phyloP scores from a whole-genome alignment of 345 rosid species.

The Gossypium arboreum region DNA sequence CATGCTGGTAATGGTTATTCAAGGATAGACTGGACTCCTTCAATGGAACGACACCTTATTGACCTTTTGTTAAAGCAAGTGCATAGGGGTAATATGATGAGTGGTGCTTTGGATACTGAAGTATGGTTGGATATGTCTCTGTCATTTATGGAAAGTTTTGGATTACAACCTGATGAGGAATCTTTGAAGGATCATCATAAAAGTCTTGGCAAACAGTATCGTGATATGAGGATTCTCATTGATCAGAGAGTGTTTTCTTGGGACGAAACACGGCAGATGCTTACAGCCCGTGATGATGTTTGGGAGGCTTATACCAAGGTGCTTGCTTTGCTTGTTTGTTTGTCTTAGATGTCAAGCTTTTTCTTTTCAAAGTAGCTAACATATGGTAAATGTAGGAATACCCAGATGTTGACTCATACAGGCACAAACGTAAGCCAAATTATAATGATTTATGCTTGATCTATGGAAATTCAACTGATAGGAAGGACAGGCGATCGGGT shows the following conservation, averaged over 20 bases:
- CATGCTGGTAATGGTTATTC: constrained; percentile 25
- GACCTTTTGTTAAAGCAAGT: constrained; percentile 45
- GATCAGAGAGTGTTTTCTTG: constrained; percentile 36
- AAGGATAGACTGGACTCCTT: constrained; percentile 36
- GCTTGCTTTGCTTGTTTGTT: constrained; percentile 15
- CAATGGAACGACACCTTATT: constrained; percentile 48
- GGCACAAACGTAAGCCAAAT: constrained; percentile 23
- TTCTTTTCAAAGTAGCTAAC: constrained; percentile 19
- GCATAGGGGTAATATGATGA: constrained; percentile 27
- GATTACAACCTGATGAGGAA: constrained; percentile 32
- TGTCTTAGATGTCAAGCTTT: neutral
- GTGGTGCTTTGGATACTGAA: constrained; percentile 24
- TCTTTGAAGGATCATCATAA: constrained; percentile 28
- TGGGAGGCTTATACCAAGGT: constrained; percentile 44
- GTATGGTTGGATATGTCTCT: constrained; percentile 43
- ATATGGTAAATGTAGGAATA: constrained; percentile 35
- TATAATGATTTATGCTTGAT: constrained; percentile 44
- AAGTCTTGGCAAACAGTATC: constrained; percentile 32
- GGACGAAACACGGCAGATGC: constrained; percentile 37
- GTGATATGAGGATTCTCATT: constrained; percentile 34
- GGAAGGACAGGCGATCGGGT: constrained; percentile 11
- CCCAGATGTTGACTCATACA: constrained; percentile 29
- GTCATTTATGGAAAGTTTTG: constrained; percentile 41
- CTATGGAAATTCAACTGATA: constrained; percentile 34
- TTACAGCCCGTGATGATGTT: constrained; percentile 35